Conservation (phyloP, 257 asterid genomes). For the Solanum sejunctum region DNA sequence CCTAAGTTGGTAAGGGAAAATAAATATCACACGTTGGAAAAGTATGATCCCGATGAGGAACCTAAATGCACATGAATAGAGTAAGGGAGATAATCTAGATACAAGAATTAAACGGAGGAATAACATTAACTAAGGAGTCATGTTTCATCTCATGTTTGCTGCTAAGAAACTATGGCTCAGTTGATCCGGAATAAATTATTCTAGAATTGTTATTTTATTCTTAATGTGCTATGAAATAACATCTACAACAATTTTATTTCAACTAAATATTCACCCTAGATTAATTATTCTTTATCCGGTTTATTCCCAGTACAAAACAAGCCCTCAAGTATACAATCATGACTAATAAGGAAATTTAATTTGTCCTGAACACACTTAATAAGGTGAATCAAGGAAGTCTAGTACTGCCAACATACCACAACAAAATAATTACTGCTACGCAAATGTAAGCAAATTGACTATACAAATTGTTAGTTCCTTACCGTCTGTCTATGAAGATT, state of each 20-base stretch:
- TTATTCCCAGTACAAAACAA: too few species aligned
- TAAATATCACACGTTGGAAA: background rate
- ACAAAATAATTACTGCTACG: background rate
- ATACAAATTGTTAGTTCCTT: background rate
- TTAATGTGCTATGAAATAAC: too few species aligned
- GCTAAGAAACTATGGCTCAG: too few species aligned
- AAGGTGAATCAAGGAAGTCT: background rate
- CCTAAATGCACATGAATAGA: background rate
- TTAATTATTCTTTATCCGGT: too few species aligned
- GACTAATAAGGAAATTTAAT: background rate
- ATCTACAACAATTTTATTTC: too few species aligned
- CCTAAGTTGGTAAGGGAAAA: background rate
- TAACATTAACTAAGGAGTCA: too few species aligned
- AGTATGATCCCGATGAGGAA: background rate
- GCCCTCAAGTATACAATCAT: background rate
- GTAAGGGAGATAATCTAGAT: background rate
- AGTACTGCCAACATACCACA: background rate
- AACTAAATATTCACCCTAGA: too few species aligned
- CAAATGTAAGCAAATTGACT: background rate
- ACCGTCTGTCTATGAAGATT: too few species aligned
- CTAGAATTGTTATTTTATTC: too few species aligned
- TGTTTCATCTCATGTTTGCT: too few species aligned
- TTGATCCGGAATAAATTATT: too few species aligned
- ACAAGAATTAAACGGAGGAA: too few species aligned
- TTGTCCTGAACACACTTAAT: background rate